Evolutionary conservation across 352 stramenopile genomes (phyloP).

Genomic region (Pythium aquatile): DNA sequence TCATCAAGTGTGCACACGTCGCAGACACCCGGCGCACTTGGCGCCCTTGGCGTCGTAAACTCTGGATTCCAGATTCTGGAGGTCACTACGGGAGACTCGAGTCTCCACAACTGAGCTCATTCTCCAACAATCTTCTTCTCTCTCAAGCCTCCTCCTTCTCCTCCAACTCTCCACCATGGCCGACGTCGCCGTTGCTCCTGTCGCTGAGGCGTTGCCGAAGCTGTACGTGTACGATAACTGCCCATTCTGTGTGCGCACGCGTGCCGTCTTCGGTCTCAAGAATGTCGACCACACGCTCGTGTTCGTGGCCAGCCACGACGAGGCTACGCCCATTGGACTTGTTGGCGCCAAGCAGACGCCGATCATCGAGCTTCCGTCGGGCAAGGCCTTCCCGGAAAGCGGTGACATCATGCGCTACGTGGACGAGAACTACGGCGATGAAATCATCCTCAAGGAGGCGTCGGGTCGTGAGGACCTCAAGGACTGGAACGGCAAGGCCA

Average conservation of each 20-base stretch:
- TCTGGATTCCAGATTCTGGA: no score
- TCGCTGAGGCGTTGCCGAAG: conserved; percentile 18
- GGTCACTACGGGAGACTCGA: neutral
- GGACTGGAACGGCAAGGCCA: conserved; percentile 37
- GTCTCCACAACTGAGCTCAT: neutral
- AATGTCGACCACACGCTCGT: conserved; percentile 32
- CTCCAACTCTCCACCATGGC: neutral
- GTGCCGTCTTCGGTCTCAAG: conserved; percentile 53
- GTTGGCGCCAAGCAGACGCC: conserved; percentile 30
- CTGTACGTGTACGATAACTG: conserved; percentile 65
- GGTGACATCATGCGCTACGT: conserved; percentile 47
- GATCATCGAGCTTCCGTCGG: no score
- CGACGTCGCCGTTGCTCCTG: neutral
- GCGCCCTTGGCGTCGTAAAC: neutral
- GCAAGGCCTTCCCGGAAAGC: conserved; percentile 22
- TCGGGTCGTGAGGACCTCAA: conserved; percentile 41
- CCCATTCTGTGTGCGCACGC: conserved; percentile 51
- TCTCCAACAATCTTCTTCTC: neutral
- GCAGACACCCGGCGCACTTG: neutral
- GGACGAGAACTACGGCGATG: conserved; percentile 35
- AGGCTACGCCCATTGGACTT: conserved; percentile 34
- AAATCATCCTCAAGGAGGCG: conserved; percentile 28
- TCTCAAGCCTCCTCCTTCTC: neutral
- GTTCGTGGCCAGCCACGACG: conserved; percentile 44
- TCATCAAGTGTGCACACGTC: neutral